Percentiles rank a stretch among this genome's conserved stretches.
These are phyloP conservation scores for Colletotrichum echinochloae DNA, from an alignment of 2,329 filamentous ascomycete genomes.

Conservation along the genomic window DNA sequence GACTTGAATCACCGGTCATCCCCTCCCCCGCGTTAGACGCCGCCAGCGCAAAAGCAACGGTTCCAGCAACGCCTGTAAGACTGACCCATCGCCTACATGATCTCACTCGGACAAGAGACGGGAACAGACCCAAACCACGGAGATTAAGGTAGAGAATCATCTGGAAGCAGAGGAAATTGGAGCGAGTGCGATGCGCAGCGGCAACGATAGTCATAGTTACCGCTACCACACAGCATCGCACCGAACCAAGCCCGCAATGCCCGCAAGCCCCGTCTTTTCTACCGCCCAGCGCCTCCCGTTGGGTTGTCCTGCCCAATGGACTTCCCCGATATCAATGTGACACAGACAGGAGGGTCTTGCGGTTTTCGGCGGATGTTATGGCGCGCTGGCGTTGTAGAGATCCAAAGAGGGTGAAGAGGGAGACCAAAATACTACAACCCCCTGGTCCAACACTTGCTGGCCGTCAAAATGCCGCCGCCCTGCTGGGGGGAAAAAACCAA, in stretches of 20 bases:
- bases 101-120: slow-evolving; percentile 7
- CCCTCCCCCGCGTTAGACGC: background rate
- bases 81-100: background rate
- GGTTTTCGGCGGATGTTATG: slow-evolving; percentile 27
- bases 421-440: background rate
- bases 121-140: slow-evolving; percentile 10
- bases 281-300: background rate
- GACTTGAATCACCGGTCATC: slow-evolving; percentile 11
- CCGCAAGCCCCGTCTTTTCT: slow-evolving; percentile 15
- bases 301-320: background rate
- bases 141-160: slow-evolving; percentile 27
- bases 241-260: slow-evolving; percentile 4
- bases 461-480: slow-evolving; percentile 19
- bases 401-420: background rate
- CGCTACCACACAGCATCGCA: slow-evolving; percentile 7
- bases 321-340: slow-evolving; percentile 2
- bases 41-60: slow-evolving; percentile 24
- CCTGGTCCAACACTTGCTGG: slow-evolving; percentile 30
- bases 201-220: slow-evolving; percentile 3
- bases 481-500: background rate
- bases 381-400: slow-evolving; percentile 27
- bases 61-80: background rate
- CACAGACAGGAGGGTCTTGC: slow-evolving; percentile 15
- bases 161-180: slow-evolving; percentile 28
- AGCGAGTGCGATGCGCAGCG: slow-evolving; percentile 12